Base-by-base conservation (phyloP, 2,329 filamentous ascomycete genomes). In the Piedraia hortae region DNA sequence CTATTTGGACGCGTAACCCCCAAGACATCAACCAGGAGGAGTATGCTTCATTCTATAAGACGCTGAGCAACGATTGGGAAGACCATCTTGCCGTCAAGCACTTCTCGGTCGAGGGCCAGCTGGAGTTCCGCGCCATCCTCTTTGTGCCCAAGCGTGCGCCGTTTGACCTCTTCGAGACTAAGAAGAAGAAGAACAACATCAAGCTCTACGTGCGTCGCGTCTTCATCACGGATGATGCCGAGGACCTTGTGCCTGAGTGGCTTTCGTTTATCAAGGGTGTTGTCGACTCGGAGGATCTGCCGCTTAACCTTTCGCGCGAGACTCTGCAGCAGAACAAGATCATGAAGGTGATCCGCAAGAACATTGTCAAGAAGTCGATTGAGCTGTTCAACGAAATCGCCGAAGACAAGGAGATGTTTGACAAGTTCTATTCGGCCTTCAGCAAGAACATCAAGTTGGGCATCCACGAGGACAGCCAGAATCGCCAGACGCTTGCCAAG, bases 101-200 rank as follows among this genome's bases (percentile, higher is more conserved):
- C 65, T 97, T 97, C 72, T 97, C 85, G 33, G 85, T 97, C 34
- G 85, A 97, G 63, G 85, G 85, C 69, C 85, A 93, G 62, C 80
- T 97, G 37, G 85, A 97, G 60, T 97, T 97, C 78, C 82, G 82
- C 36, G 85, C 85, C 37, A 90, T 97, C 54, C 78, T 97, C 49
- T 97, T 88, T 62, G 82, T 97, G 25, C 85, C 85, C 50, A 93
- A 97, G 75, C 82, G 85, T 44, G 85, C 85, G 53, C 85, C 85
- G 42, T 97, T 97, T 53, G 85, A 97, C 47, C 74, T 97, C 32
- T 97, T 97, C 52, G 85, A 97, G 73, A 91, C 82, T 50, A 97
- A 97, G 77, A 90, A 91, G 73, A 91, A 82, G 48, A 97, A 97
- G 78, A 97, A 93, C 74, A 97, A 97, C 73, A 93, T 97, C 68